Percentiles rank a stretch among this genome's conserved stretches.
phyloP scores from a whole-genome alignment of 2,329 filamentous ascomycete species.

The Teratosphaeria viscida region DNA sequence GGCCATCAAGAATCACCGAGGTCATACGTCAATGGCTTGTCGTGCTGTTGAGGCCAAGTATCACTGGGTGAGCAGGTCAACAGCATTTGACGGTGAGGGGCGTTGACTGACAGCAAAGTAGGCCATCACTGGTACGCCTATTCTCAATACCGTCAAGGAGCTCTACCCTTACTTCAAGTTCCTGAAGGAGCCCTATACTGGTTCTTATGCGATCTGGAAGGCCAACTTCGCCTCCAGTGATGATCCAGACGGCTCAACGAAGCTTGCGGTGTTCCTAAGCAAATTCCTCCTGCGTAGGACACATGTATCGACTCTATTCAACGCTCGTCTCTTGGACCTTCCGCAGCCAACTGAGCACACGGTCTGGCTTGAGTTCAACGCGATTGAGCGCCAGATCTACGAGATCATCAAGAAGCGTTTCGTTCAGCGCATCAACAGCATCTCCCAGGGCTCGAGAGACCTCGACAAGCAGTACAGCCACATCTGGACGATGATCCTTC shows the following conservation, averaged over 20 bases:
- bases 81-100: slow-evolving; percentile 77
- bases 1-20: slow-evolving; percentile 66
- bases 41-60: slow-evolving; percentile 29
- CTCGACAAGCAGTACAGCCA: slow-evolving; percentile 29
- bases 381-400: slow-evolving; percentile 44
- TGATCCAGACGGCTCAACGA: slow-evolving; percentile 22
- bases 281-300: slow-evolving; percentile 44
- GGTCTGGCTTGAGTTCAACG: slow-evolving; percentile 39
- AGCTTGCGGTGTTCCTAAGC: slow-evolving; percentile 28
- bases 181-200: slow-evolving; percentile 30
- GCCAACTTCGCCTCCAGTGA: slow-evolving; percentile 31
- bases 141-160: slow-evolving; percentile 21
- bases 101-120: slow-evolving; percentile 70
- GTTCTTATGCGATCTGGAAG: slow-evolving; percentile 34
- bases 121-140: slow-evolving; percentile 33
- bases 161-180: slow-evolving; percentile 35
- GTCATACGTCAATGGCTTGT: slow-evolving; percentile 36
- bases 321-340: slow-evolving; percentile 43
- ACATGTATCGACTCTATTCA: slow-evolving; percentile 39
- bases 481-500: slow-evolving; percentile 38
- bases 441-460: slow-evolving; percentile 8
- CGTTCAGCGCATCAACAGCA: slow-evolving; percentile 30
- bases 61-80: slow-evolving; percentile 24
- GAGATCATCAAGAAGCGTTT: slow-evolving; percentile 39
- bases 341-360: slow-evolving; percentile 38